Evolutionary conservation across 2,329 filamentous ascomycete species (phyloP), one percentile per base, ranked within the genome.

Genomic region (Tolypocladium paradoxum): DNA sequence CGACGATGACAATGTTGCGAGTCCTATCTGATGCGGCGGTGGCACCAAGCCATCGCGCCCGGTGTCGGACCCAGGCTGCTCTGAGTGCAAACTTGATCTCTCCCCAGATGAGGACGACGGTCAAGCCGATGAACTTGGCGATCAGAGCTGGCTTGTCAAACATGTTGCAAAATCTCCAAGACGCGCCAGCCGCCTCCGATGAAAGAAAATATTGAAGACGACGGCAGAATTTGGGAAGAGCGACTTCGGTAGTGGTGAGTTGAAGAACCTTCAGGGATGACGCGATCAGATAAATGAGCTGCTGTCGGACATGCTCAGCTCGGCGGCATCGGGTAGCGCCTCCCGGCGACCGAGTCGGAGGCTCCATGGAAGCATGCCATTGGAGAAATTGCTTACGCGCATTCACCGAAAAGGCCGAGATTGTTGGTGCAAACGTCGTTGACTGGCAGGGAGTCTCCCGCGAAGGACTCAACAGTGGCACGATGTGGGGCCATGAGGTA

Each of bases 1-100:
- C 81, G 29, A 84, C 62, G 9, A 83, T 69, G 54, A 82, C 72
- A 43, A 84, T 74, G 53, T 76, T 81, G 54, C 58, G 59, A 48
- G 69, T 64, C 37, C 67, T 60, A 1, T 57, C 54, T 12, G 53
- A 51, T 1, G 55, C 43, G 1, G 58, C 40, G 7, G 59, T 58
- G 3, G 55, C 57, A 27, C 56, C 58, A 40, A 52, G 50, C 35
- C 46, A 52, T 6, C 48, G 49, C 48, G 43, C 50, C 38, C 54
- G 54, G 37, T 53, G 48, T 24, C 54, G 45, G 18, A 60, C 52
- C 46, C 55, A 52, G 49, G 57, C 50, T 24, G 57, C 52, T 35
- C 49, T 54, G 20, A 60, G 35, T 6, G 48, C 57, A 11, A 63
- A 60, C 11, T 56, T 57, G 8, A 59, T 18, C 46, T 64, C 60